Base-by-base conservation (phyloP, 1,139 yeast species). In the Blastobotrys buckinghamii region DNA sequence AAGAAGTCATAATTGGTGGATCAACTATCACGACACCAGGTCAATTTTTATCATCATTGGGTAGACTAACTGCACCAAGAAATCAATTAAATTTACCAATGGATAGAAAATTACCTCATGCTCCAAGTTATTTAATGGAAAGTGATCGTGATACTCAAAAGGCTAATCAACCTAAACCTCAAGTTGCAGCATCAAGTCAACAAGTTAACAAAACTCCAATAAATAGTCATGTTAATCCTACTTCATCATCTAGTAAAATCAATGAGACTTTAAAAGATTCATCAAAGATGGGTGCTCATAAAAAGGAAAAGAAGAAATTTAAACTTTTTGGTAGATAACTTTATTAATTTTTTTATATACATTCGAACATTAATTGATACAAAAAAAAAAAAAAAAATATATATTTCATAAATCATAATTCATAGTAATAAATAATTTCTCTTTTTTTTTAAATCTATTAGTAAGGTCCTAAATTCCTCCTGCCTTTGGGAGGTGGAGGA, bases 1-100 rank as follows among this genome's bases (percentile, higher is more conserved):
- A 81, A 61, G 96, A 88, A 55, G 77, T 92, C 29, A 80, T 84
- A 53, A 72, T 92, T 52, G 98, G 98, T 0, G 83, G 95, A 6
- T 95, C 86, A 61, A 81, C 84, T 45, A 69, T 89, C 3, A 67
- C 85, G 52, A 79, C 84, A 12, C 95, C 97, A 0, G 58, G 67
- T 13, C 70, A 71, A 45, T 78, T 77, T 55, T 61, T 83, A 46
- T 53, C 57, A n/a, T 53, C 63, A 7, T 51, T 71, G 44, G 53
- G 60, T 12, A 53, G 63, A 3, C 53, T 68, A 26, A 49, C 59
- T 2, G 53, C 54, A 7, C 58, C 64, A 6, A 57, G 72, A 16
- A 57, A 58, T 20, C 52, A 56, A 36, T 58, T 69, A 29, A 45
- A 50, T 6, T 57, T 69, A 19, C 64, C 63, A 6, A 54, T 50